A percentile compares a stretch with the other conserved stretches of the same genome.
Evolutionary conservation across 2,329 filamentous ascomycete species (phyloP).

Genomic region (Hyphodiscus sp.): DNA sequence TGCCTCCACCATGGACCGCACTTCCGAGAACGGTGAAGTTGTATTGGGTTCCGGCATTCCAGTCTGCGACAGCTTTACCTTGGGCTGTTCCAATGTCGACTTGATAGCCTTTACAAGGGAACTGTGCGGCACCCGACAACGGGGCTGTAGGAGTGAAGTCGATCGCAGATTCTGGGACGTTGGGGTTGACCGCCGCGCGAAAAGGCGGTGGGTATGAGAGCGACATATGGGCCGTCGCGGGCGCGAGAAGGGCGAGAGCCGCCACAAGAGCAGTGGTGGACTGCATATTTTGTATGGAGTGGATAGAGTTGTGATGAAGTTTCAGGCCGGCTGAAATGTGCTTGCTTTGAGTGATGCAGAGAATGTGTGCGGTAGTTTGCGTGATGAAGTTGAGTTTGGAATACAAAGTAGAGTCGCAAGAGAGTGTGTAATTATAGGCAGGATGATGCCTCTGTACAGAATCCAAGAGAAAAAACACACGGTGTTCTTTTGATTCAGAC

Average conservation of each 20-base stretch:
- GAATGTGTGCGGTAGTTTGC: neutral
- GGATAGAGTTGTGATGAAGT: neutral
- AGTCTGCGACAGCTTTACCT: conserved; percentile 52
- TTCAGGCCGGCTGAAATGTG: conserved; percentile 2
- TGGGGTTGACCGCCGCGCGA: conserved; percentile 6
- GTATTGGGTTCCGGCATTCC: conserved; percentile 43
- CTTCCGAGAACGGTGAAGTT: conserved; percentile 43
- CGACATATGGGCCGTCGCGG: conserved; percentile 5
- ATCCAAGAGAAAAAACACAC: neutral
- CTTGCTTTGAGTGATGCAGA: neutral
- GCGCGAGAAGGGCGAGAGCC: neutral
- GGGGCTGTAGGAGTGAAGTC: conserved; percentile 14
- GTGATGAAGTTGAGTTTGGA: neutral
- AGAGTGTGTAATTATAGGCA: neutral
- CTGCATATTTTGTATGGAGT: neutral
- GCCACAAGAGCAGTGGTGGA: neutral
- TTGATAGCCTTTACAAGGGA: conserved; percentile 19
- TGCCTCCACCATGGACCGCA: conserved; percentile 46
- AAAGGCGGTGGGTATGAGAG: conserved; percentile 11
- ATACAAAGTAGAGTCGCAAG: neutral
- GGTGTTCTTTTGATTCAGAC: neutral
- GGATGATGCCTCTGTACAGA: neutral
- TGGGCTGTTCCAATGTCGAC: conserved; percentile 30
- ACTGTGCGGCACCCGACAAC: conserved; percentile 34
- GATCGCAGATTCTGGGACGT: neutral